These are phyloP conservation scores for Vigna reflexopilosa DNA, from an alignment of 306 rosid species.

Conservation along the genomic window DNA sequence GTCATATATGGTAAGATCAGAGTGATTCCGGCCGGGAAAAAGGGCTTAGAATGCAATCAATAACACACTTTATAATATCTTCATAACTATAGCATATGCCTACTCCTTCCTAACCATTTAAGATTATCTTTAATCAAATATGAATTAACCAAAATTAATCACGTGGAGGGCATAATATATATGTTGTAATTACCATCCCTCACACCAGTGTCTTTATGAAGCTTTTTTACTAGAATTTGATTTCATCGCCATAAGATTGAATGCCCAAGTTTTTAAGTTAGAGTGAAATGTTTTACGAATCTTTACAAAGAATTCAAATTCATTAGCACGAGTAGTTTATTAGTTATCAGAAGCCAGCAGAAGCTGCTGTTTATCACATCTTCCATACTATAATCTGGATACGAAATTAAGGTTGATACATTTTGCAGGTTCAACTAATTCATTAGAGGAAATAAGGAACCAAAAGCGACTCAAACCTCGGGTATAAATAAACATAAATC, in stretches of 20 bases:
- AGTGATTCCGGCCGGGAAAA: not conserved
- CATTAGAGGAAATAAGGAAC: not conserved
- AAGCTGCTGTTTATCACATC: constrained; percentile 2
- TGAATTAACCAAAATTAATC: not conserved
- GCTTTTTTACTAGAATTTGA: not conserved
- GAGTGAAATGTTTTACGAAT: not conserved
- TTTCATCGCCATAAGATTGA: constrained; percentile 8
- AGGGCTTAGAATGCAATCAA: not conserved
- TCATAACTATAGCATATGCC: not conserved
- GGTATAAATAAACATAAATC: not conserved
- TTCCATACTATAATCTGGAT: too few relatives aligned
- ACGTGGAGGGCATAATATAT: not conserved
- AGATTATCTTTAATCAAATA: not conserved
- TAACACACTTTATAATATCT: not conserved
- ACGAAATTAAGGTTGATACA: not conserved
- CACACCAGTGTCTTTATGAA: not conserved
- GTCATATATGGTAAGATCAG: not conserved
- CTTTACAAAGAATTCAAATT: too few relatives aligned
- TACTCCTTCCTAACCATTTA: constrained; percentile 14
- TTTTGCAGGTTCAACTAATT: not conserved
- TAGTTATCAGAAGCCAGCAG: not conserved
- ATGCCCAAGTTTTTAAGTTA: not conserved
- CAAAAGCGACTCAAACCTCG: not conserved
- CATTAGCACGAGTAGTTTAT: not conserved
- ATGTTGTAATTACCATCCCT: not conserved